A percentile compares a stretch with the other conserved stretches of the same genome.
These are phyloP conservation scores for Suhomyces pyralidae DNA, from an alignment of 805 yeast genomes.

Conservation along the genomic window DNA sequence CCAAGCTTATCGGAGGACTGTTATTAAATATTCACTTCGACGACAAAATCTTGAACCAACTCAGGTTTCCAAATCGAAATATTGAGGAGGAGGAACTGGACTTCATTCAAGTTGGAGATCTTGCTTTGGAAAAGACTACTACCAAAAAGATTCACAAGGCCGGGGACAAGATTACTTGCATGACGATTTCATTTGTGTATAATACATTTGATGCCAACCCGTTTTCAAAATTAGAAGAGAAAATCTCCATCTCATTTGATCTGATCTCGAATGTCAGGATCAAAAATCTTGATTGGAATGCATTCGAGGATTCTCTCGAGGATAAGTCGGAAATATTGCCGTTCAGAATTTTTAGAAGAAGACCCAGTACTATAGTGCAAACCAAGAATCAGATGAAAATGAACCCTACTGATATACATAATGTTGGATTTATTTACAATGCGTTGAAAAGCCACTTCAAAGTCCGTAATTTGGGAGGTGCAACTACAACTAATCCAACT, in stretches of 20 bases:
- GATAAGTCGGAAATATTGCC: constrained; percentile 23
- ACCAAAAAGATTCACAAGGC: background rate
- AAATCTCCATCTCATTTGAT: constrained; percentile 29
- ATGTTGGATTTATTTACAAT: constrained; percentile 30
- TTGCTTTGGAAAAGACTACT: background rate
- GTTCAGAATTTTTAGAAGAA: constrained; percentile 18
- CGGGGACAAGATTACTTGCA: constrained; percentile 19
- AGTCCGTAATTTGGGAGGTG: constrained; percentile 29
- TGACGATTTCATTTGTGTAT: constrained; percentile 36
- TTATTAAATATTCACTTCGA: constrained; percentile 15
- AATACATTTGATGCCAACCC: constrained; percentile 34
- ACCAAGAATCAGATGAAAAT: constrained; percentile 8
- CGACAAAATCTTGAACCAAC: constrained; percentile 5
- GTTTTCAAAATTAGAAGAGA: constrained; percentile 19
- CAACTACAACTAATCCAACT: constrained; percentile 14
- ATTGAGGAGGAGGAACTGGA: constrained; percentile 8
- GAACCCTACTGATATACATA: constrained; percentile 26
- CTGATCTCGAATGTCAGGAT: constrained; percentile 18
- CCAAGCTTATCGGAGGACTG: constrained; percentile 10
- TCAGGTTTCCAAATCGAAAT: constrained; percentile 19
- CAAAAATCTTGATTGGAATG: constrained; percentile 18
- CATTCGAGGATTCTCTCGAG: constrained; percentile 27
- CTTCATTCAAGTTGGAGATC: constrained; percentile 14
- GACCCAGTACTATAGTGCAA: background rate
- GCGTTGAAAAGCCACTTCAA: constrained; percentile 32